Percentiles rank a stretch among this genome's conserved stretches.
phyloP scores from a whole-genome alignment of 202 grass and related monocot genomes.

The Panicum virgatum region DNA sequence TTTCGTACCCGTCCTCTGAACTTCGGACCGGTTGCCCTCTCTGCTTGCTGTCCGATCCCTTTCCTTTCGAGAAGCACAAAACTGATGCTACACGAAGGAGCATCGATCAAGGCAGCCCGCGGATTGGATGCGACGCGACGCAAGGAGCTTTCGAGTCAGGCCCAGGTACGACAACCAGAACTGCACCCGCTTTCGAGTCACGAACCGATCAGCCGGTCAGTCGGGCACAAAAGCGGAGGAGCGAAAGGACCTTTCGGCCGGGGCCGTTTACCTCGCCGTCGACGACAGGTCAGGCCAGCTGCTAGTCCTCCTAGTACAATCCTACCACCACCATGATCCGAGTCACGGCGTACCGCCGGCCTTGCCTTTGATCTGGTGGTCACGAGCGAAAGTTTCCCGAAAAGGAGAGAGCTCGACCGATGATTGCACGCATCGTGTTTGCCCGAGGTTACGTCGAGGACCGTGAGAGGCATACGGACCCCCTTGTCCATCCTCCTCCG shows the following conservation, averaged over 20 bases:
- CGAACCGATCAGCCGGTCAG: neutral
- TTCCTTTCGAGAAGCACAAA: no score
- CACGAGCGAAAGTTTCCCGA: neutral
- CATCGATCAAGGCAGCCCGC: neutral
- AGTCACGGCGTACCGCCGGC: constrained; percentile 17
- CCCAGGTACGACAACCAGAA: constrained; percentile 8
- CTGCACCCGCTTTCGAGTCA: neutral
- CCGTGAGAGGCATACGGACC: neutral
- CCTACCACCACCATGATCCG: neutral
- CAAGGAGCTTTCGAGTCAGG: neutral
- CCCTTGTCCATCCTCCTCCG: neutral
- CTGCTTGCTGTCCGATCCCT: no score
- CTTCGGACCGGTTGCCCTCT: no score
- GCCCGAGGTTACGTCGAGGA: neutral
- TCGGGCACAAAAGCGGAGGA: neutral
- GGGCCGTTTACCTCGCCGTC: constrained; percentile 1
- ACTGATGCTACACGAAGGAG: neutral
- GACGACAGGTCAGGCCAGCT: constrained; percentile 20
- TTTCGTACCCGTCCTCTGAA: neutral
- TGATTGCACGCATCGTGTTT: neutral
- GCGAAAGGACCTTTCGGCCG: constrained; percentile 9
- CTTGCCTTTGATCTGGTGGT: constrained; percentile 16
- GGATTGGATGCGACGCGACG: neutral
- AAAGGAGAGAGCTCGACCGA: neutral
- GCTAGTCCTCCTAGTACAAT: neutral